Percentiles rank a stretch among this genome's conserved stretches.
These are phyloP conservation scores for Leucosporidium yakuticum DNA, from an alignment of 768 basidiomycete species.

Conservation along the genomic window DNA sequence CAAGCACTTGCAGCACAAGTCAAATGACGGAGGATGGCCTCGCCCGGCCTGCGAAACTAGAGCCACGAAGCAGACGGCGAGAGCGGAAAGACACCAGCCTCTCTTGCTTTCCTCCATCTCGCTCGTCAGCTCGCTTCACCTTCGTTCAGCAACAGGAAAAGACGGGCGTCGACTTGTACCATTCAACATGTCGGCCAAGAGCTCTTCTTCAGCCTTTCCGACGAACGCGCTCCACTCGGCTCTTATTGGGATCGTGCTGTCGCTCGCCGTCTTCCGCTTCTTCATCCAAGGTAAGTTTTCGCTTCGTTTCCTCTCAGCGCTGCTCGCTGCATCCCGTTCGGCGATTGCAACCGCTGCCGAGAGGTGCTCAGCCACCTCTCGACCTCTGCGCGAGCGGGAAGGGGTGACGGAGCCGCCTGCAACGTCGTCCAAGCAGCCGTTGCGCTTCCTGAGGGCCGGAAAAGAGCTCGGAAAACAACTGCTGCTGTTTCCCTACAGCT, in stretches of 20 bases:
- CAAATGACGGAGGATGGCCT: no score
- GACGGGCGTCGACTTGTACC: no score
- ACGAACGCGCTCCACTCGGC: neutral
- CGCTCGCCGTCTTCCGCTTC: slow-evolving; percentile 30
- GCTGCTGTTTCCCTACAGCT: neutral
- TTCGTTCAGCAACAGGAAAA: no score
- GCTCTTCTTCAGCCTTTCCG: neutral
- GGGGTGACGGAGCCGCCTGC: neutral
- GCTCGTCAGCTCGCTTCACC: no score
- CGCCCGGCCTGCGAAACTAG: no score
- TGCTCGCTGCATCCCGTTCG: neutral
- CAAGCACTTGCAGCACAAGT: no score
- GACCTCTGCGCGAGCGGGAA: neutral
- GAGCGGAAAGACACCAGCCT: no score
- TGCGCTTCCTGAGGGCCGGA: neutral
- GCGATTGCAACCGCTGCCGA: neutral
- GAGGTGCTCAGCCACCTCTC: no score
- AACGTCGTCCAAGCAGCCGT: neutral
- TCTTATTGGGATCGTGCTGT: slow-evolving; percentile 17
- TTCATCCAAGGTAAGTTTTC: slow-evolving; percentile 27
- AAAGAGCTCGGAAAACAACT: neutral
- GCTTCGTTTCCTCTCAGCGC: neutral
- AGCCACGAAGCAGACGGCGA: no score
- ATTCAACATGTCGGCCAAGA: no score
- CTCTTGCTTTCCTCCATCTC: no score